phyloP scores from a whole-genome alignment of 106 monocot species.

The Cymbidium sinense region DNA sequence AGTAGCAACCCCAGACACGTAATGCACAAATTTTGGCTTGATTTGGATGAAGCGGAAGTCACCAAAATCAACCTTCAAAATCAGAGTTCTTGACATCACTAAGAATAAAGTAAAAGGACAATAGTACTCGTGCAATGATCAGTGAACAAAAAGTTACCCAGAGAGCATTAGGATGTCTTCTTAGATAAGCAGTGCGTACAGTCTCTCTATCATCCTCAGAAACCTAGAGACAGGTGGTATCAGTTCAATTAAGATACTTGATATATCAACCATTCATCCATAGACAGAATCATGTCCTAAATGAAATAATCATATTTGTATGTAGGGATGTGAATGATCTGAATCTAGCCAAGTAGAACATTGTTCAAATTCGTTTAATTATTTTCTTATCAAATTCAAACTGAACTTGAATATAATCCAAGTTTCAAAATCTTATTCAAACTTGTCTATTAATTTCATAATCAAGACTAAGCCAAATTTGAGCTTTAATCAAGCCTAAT shows the following conservation, averaged over 20 bases:
- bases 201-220: slow-evolving; percentile 50
- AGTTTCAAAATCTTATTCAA: no score
- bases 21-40: slow-evolving; percentile 66
- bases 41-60: slow-evolving; percentile 77
- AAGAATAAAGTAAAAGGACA: slow-evolving; percentile 4
- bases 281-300: neutral
- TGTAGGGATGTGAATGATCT: no score
- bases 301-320: neutral
- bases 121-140: neutral
- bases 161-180: slow-evolving; percentile 80
- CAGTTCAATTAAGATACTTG: neutral
- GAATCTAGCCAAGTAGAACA: no score
- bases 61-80: slow-evolving; percentile 82
- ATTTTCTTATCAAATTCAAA: no score
- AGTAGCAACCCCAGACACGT: slow-evolving; percentile 91
- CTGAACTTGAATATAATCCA: no score
- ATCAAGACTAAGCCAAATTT: no score
- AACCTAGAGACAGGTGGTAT: slow-evolving; percentile 33
- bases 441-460: no score
- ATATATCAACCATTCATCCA: neutral
- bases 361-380: no score
- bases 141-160: slow-evolving; percentile 46
- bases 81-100: neutral
- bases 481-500: no score
- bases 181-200: slow-evolving; percentile 53